A percentile compares a stretch with the other conserved stretches of the same genome.
phyloP scores from a whole-genome alignment of 495 filamentous ascomycete species.

The Aspergillus saccharolyticus region DNA sequence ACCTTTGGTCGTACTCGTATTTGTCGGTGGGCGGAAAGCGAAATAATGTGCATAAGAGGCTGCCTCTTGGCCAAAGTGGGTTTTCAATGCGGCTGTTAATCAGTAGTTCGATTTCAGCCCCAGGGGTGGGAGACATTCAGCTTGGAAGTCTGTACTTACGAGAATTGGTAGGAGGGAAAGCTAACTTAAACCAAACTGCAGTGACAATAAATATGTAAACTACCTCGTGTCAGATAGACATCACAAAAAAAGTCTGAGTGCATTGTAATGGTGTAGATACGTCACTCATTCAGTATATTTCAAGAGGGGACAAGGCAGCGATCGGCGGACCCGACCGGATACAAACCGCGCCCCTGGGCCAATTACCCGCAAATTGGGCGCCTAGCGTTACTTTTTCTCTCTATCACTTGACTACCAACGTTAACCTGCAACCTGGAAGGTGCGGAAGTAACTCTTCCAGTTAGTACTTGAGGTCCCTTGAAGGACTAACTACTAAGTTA shows the following conservation, averaged over 20 bases:
- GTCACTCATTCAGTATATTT: neutral
- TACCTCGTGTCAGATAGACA: neutral
- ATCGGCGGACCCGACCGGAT: slow-evolving; percentile 24
- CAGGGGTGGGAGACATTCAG: neutral
- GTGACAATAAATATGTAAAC: neutral
- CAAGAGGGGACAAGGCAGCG: slow-evolving; percentile 9
- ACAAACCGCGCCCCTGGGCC: slow-evolving; percentile 16
- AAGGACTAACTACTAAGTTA: neutral
- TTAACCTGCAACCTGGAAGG: too few relatives aligned
- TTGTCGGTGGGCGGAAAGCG: neutral
- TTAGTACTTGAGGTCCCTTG: too few relatives aligned
- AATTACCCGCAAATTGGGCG: slow-evolving; percentile 14
- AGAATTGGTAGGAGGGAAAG: neutral
- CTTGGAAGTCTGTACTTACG: too few relatives aligned
- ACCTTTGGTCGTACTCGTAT: slow-evolving; percentile 1
- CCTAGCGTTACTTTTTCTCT: slow-evolving; percentile 10
- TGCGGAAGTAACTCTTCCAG: too few relatives aligned
- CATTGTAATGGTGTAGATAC: neutral
- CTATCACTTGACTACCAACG: neutral
- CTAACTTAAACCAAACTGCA: neutral
- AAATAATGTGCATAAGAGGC: neutral
- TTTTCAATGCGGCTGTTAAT: neutral
- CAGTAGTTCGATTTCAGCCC: neutral
- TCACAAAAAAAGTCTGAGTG: neutral
- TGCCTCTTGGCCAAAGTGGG: neutral